phyloP scores from a whole-genome alignment of 2,329 filamentous ascomycete genomes.

The Colletotrichum musae region DNA sequence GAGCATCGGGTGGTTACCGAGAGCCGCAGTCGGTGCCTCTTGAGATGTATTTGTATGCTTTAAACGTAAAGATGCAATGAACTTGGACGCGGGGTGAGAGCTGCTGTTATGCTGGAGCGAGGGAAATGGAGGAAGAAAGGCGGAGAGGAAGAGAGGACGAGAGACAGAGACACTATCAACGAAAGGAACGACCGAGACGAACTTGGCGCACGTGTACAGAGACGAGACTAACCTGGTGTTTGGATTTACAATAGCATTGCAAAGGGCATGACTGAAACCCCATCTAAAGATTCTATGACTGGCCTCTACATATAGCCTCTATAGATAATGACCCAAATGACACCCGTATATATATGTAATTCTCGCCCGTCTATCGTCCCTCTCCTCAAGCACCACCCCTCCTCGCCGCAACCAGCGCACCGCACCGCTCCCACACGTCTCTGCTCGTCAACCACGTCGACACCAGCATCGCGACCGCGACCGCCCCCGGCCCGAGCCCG shows the following conservation, averaged over 20 bases:
- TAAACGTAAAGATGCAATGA: no score
- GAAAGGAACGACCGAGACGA: not conserved
- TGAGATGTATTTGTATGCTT: no score
- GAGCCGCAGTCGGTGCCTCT: no score
- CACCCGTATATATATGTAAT: no score
- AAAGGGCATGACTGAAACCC: not conserved
- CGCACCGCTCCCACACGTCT: conserved; percentile 72
- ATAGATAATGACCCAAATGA: not conserved
- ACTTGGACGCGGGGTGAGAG: no score
- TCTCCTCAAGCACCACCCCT: not conserved
- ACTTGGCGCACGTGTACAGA: not conserved
- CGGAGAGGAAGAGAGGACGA: no score
- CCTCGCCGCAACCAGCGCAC: conserved; percentile 8
- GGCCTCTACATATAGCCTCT: not conserved
- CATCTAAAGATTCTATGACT: not conserved
- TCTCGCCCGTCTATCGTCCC: not conserved
- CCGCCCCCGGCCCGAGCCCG: conserved; percentile 61
- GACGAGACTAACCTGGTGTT: not conserved
- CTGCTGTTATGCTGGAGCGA: no score
- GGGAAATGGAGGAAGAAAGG: no score
- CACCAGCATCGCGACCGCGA: conserved; percentile 72
- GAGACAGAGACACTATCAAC: no score
- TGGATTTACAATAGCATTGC: not conserved
- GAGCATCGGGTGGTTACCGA: not conserved
- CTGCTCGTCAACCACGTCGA: conserved; percentile 73